Evolutionary conservation across 345 rosid genomes (phyloP), one percentile per base, ranked within the genome.

Genomic region (Brassica incana): DNA sequence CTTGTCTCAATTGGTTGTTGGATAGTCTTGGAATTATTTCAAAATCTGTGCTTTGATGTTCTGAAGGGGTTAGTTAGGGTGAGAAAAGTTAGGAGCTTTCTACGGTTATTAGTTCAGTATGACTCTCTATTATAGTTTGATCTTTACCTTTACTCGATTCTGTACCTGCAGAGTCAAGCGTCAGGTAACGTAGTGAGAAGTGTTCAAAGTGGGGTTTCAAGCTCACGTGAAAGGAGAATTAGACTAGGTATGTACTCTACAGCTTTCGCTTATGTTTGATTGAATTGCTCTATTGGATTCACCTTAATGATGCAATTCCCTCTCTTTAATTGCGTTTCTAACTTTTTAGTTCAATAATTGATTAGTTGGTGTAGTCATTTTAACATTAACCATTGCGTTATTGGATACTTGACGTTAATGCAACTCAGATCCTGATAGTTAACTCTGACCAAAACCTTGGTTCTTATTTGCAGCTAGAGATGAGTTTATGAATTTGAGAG

Each of bases 131-230:
- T 27, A 27, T 16, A 56, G 61, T 56, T 16, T 56, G 61, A 56
- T 56, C 38, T 23, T 3, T 56, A 7, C 27, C 61, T 56, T 10
- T 20, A 15, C 27, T 56, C 61, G 23, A 63, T 63, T 33, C 3
- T 71, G 36, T 62, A 27, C 59, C 59, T 80, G 72, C 85, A 90
- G 90, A 84, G 89, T 78, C 84, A 80, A 84, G 65, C 89, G 25
- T 82, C 89, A 0, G 94, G 94, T 54, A 83, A 84, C 69, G 72
- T 75, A 73, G 85, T 87, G 33, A 88, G 86, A 73, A 84, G 90
- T 56, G 79, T 80, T 68, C 86, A 85, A 63, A 83, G 85, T 65
- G 88, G 85, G 18, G 63, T 78, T 64, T 83, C 89, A 65, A 83
- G 67, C 68, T 88, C 91, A 35, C 85, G 88, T 15, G 85, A 84